phyloP scores from a whole-genome alignment of 257 asterid species.

The Rehmannia glutinosa region DNA sequence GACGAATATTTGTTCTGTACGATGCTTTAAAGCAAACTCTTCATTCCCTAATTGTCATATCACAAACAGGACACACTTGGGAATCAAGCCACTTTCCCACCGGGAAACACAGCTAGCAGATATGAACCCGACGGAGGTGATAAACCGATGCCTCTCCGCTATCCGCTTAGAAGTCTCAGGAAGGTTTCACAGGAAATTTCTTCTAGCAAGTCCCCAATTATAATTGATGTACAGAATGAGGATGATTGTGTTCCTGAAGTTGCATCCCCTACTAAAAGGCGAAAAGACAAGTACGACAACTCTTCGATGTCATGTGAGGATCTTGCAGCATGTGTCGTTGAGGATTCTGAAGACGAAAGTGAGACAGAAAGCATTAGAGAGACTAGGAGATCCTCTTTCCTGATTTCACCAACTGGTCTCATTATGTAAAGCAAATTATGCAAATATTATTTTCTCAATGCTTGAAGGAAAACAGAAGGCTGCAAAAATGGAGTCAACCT shows the following conservation, averaged over 20 bases:
- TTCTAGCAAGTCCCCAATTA: neutral
- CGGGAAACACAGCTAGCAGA: slow-evolving; percentile 10
- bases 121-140: slow-evolving; percentile 11
- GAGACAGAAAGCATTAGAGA: slow-evolving; percentile 8
- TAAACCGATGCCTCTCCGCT: neutral
- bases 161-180: neutral
- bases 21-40: too few species aligned
- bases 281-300: neutral
- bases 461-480: neutral
- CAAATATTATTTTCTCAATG: too few species aligned
- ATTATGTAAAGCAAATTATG: too few species aligned
- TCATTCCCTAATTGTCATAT: neutral
- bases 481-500: too few species aligned
- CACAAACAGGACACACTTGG: slow-evolving; percentile 39
- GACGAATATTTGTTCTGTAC: neutral
- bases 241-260: slow-evolving; percentile 25
- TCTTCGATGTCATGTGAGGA: slow-evolving; percentile 29
- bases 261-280: slow-evolving; percentile 22
- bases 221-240: slow-evolving; percentile 23
- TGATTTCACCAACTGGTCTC: too few species aligned
- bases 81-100: slow-evolving; percentile 20
- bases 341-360: slow-evolving; percentile 61
- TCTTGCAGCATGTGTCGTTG: slow-evolving; percentile 30
- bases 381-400: slow-evolving; percentile 8
- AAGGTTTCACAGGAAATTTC: slow-evolving; percentile 15